Evolutionary conservation across 2,329 filamentous ascomycete species (phyloP), one percentile per base, ranked within the genome.

Genomic region (Septoria linicola): DNA sequence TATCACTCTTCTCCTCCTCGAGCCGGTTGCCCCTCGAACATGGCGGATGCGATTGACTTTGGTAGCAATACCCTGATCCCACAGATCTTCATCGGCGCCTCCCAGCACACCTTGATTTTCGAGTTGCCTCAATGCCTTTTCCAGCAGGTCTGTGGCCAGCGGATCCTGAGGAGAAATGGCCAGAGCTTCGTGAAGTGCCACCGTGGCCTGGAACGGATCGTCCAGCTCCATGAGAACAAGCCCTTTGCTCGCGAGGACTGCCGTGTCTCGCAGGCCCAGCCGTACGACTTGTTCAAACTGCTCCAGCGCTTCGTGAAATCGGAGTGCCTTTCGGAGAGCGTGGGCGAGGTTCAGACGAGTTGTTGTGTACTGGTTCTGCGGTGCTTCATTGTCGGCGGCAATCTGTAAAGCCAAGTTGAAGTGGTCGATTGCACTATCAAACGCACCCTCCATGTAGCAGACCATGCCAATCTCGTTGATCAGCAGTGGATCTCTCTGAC

Each of bases 401-500:
- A 96, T 82, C 41, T 80, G 75, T 14, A 99, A 80, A 0, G 93
- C 88, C 55, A 84, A 81, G 6, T 79, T 78, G 69, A 99, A 97
- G 56, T 91, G 81, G 23, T 82, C 79, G 8, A 88, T 82, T 0
- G 93, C 89, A 19, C 87, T 84, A 53, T 83, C 78, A 5, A 89
- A 80, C 43, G 87, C 81, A 60, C 88, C 84, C 67, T 96, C 89
- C 68, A 97, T 90, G 66, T 96, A 99, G 59, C 89, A 85, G n/a
- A 96, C 90, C 3, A 97, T 85, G 3, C 92, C 95, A 73, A 97
- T 85, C 72, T 99, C 93, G 68, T 99, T 99, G 49, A 99, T 78
- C 3, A 99, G 81, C 4, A 97, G 73, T 0, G 93, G 93, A 63
- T 99, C 93, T 1, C 84, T 87, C 62, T 84, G 82, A 74, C 89